A percentile compares a stretch with the other conserved stretches of the same genome.
These are phyloP conservation scores for Leptoxyphium fumago DNA, from an alignment of 2,329 filamentous ascomycete species.

Conservation along the genomic window DNA sequence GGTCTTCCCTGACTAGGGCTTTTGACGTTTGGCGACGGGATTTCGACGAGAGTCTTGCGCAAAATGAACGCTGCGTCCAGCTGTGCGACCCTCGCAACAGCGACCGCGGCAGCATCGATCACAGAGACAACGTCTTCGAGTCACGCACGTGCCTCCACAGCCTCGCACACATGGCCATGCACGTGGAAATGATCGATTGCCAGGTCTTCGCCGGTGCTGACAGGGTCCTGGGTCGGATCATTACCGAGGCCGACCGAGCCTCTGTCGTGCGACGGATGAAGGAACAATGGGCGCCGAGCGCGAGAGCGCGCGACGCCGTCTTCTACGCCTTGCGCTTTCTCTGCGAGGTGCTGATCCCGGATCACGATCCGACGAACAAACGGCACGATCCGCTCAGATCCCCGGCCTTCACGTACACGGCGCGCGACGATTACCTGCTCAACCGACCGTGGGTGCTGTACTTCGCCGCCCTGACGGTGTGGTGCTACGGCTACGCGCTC, in stretches of 20 bases:
- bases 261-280: slow-evolving; percentile 73
- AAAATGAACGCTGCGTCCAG: slow-evolving; percentile 26
- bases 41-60: slow-evolving; percentile 69
- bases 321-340: slow-evolving; percentile 88
- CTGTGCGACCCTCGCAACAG: slow-evolving; percentile 15
- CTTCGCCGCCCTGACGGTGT: slow-evolving; percentile 80
- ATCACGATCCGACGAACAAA: slow-evolving; percentile 25
- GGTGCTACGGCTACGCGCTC: slow-evolving; percentile 84
- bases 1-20: slow-evolving; percentile 65
- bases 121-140: slow-evolving; percentile 65
- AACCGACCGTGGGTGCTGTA: slow-evolving; percentile 94
- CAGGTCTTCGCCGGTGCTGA: slow-evolving; percentile 88
- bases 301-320: slow-evolving; percentile 75
- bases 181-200: slow-evolving; percentile 93
- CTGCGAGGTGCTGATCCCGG: slow-evolving; percentile 61
- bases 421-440: slow-evolving; percentile 74
- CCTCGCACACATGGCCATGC: slow-evolving; percentile 93
- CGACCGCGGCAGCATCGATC: slow-evolving; percentile 14
- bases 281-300: slow-evolving; percentile 76
- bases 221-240: slow-evolving; percentile 69
- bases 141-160: slow-evolving; percentile 82
- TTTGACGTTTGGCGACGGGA: slow-evolving; percentile 91
- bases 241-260: slow-evolving; percentile 67
- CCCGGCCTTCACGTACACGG: slow-evolving; percentile 48
- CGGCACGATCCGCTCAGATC: slow-evolving; percentile 13